These are phyloP conservation scores for Cyberlindnera petersonii DNA, from an alignment of 805 yeast species.

Conservation along the genomic window DNA sequence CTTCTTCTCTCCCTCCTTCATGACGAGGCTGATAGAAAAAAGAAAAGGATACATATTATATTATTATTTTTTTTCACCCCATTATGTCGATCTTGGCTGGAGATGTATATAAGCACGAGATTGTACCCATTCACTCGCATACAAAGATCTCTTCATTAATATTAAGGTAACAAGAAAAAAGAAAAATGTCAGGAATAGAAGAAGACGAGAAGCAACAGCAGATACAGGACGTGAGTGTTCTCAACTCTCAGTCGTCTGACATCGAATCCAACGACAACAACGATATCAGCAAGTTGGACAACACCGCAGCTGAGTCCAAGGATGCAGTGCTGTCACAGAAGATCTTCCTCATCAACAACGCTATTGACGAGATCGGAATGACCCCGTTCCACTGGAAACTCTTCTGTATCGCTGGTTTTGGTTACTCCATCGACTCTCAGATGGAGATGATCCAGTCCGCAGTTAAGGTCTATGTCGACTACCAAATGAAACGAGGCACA, in stretches of 20 bases:
- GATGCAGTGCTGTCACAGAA: constrained; percentile 29
- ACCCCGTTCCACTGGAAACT: constrained; percentile 47
- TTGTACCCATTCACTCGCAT: too few species aligned
- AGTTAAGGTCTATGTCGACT: constrained; percentile 42
- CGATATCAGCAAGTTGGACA: constrained; percentile 3
- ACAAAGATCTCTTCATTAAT: too few species aligned
- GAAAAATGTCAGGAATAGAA: too few species aligned
- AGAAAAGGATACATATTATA: too few species aligned
- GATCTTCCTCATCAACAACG: constrained; percentile 45
- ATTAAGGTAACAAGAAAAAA: too few species aligned
- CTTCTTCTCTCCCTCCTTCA: too few species aligned
- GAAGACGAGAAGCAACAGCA: not conserved
- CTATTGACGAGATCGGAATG: constrained; percentile 59
- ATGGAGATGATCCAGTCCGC: constrained; percentile 44
- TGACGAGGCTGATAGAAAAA: too few species aligned
- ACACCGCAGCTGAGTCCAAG: constrained; percentile 29
- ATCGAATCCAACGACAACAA: not conserved
- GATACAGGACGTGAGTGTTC: too few species aligned
- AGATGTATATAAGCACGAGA: too few species aligned
- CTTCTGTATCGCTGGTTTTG: constrained; percentile 48
- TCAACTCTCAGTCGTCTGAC: constrained; percentile 1
- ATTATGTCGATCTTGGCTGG: too few species aligned
- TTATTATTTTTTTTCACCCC: too few species aligned
- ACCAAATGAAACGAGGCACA: constrained; percentile 37
- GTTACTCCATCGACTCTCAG: constrained; percentile 50